A percentile compares a stretch with the other conserved stretches of the same genome.
These are phyloP conservation scores for Lentinula boryana DNA, from an alignment of 768 basidiomycete genomes.

Conservation along the genomic window DNA sequence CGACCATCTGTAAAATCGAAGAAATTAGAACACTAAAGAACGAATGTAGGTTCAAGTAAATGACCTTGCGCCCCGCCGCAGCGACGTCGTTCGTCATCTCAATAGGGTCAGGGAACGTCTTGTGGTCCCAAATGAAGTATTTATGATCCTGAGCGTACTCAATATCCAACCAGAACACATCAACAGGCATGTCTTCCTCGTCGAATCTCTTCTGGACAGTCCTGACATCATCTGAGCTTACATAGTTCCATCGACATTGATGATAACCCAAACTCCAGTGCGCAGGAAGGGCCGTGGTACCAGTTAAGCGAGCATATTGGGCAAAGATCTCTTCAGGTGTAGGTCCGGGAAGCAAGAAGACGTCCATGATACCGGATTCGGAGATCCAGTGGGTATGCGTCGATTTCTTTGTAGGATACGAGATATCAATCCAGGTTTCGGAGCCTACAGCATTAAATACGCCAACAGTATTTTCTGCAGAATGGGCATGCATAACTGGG, in stretches of 20 bases:
- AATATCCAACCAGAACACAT: constrained; percentile 97
- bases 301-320: constrained; percentile 84
- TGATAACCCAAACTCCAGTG: constrained; percentile 93
- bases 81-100: constrained; percentile 91
- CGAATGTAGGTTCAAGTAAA: background rate
- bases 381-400: constrained; percentile 96
- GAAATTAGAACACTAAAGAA: constrained; percentile 3
- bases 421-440: constrained; percentile 94
- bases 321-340: constrained; percentile 74
- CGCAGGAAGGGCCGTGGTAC: constrained; percentile 81
- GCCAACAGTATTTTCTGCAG: constrained; percentile 80
- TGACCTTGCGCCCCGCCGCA: constrained; percentile 77
- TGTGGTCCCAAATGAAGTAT: constrained; percentile 96
- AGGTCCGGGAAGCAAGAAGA: constrained; percentile 92
- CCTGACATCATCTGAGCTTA: constrained; percentile 83
- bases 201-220: constrained; percentile 85
- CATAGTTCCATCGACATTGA: constrained; percentile 98
- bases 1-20: constrained; percentile 70
- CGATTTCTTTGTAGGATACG: constrained; percentile 57
- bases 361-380: constrained; percentile 92
- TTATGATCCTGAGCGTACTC: constrained; percentile 92
- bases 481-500: constrained; percentile 91
- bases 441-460: constrained; percentile 84
- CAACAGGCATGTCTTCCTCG: constrained; percentile 90
- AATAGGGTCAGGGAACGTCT: constrained; percentile 89